Percentiles rank a stretch among this genome's conserved stretches.
Evolutionary conservation across 345 rosid genomes (phyloP).

Genomic region (Aethionema arabicum): DNA sequence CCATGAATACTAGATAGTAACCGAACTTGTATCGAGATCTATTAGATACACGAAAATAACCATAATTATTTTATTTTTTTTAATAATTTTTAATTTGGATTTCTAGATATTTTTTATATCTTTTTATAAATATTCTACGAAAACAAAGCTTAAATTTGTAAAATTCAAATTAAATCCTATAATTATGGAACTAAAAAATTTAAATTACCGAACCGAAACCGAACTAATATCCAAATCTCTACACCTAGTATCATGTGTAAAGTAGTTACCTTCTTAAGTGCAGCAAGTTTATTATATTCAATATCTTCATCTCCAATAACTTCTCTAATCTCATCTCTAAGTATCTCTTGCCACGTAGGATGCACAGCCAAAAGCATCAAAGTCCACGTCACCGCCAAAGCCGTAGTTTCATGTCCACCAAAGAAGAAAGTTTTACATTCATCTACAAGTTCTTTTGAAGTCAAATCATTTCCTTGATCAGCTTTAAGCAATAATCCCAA

Average conservation of each 20-base stretch:
- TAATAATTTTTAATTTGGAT: too few species aligned
- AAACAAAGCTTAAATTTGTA: too few species aligned
- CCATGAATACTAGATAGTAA: too few species aligned
- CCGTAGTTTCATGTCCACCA: conserved; percentile 93
- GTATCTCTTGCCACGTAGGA: conserved; percentile 72
- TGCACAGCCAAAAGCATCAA: conserved; percentile 71
- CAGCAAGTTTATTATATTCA: conserved; percentile 64
- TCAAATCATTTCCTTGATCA: conserved; percentile 42
- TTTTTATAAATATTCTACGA: too few species aligned
- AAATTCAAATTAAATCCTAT: too few species aligned
- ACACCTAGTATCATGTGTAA: too few species aligned
- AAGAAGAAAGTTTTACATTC: conserved; percentile 98
- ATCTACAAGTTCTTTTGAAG: conserved; percentile 64
- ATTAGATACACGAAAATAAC: too few species aligned
- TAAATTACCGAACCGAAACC: too few species aligned
- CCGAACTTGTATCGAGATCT: too few species aligned
- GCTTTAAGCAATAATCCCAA: conserved; percentile 55
- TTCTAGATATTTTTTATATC: too few species aligned
- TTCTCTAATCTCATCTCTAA: conserved; percentile 74
- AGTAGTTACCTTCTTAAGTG: conserved; percentile 74
- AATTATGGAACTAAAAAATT: not conserved
- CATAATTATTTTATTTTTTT: too few species aligned
- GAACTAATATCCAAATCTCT: too few species aligned
- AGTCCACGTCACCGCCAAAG: conserved; percentile 83
- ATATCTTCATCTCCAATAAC: conserved; percentile 58